These are phyloP conservation scores for Blastobotrys serpentis DNA, from an alignment of 1,139 yeast genomes.

Conservation along the genomic window DNA sequence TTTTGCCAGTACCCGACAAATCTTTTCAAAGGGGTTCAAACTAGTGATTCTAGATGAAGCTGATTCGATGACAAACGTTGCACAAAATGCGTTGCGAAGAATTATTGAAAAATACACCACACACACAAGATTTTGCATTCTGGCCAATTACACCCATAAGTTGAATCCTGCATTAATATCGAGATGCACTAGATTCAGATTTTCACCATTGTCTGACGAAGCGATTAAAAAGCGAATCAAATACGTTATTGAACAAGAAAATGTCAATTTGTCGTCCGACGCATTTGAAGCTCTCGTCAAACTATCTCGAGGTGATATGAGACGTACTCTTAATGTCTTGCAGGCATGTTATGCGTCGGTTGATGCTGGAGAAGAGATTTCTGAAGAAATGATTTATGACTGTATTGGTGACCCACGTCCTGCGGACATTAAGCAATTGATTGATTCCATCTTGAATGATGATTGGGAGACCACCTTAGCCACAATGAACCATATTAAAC, in stretches of 20 bases:
- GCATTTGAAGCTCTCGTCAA: slow-evolving; percentile 68
- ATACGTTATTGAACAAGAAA: slow-evolving; percentile 67
- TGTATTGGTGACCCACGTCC: slow-evolving; percentile 98
- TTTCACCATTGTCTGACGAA: slow-evolving; percentile 69
- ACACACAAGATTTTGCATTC: slow-evolving; percentile 91
- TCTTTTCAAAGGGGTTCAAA: slow-evolving; percentile 78
- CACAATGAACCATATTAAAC: slow-evolving; percentile 63
- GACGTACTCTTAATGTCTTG: slow-evolving; percentile 87
- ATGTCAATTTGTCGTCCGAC: slow-evolving; percentile 53
- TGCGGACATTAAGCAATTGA: slow-evolving; percentile 68
- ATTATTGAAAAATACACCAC: slow-evolving; percentile 90
- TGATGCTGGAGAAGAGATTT: slow-evolving; percentile 43
- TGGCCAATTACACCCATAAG: slow-evolving; percentile 95
- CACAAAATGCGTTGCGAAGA: slow-evolving; percentile 92
- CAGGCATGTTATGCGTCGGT: slow-evolving; percentile 80
- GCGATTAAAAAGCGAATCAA: slow-evolving; percentile 69
- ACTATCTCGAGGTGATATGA: slow-evolving; percentile 90
- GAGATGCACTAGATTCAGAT: slow-evolving; percentile 92
- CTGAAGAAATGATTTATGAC: slow-evolving; percentile 77
- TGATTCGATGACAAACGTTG: slow-evolving; percentile 97
- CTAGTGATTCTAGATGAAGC: slow-evolving; percentile 94
- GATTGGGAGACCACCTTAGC: slow-evolving; percentile 81
- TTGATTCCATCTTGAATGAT: slow-evolving; percentile 75
- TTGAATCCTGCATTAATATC: slow-evolving; percentile 91
- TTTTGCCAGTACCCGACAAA: slow-evolving; percentile 88